Base-by-base conservation (phyloP, 2,329 filamentous ascomycete species). In the Nigrospora osmanthi region DNA sequence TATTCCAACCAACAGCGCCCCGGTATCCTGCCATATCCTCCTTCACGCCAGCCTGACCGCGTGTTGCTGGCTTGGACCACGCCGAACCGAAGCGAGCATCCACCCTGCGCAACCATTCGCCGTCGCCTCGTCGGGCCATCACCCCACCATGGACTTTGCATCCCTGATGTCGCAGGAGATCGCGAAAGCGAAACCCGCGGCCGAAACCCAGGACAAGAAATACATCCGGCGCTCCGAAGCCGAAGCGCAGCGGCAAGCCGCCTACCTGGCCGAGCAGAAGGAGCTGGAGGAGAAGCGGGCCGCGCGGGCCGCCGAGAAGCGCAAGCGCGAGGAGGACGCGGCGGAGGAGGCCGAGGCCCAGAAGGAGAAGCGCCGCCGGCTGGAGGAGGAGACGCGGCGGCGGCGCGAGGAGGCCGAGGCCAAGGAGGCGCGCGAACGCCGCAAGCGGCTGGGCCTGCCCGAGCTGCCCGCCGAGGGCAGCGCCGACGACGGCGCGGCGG, bases 101-200 rank as follows among this genome's bases (percentile, higher is more conserved):
- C 23, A 7, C 23, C 4, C 6, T 28, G 30, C 16, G 15, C 31
- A 17, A 23, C 15, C 30, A n/a, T 12, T 28, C 23, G 23, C 23
- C 23, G 5, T 28, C 23, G 23, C 23, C 23, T 28, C 23, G 23
- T 28, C 10, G 23, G 23, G 23, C 23, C 23, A 28, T 28, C 45
- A 30, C 42, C n/a, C 50, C 60, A 73, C 49, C 54, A 98, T 98
- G 93, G 90, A 98, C 67, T 98, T 98, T 71, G 89, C 89, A 49
- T 80, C 89, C 33, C 72, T 98, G 40, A 95, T 98, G 88, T 82
- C 87, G 58, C 86, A 89, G 61, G 89, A 95, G 67, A 93, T 98
- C 58, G 81, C 87, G 58, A 94, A 93, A 65, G 75, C 83, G 54
- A 88, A 88, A 54, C 68, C 43, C 51, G 42, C 44, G 35, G 35